Evolutionary conservation across 805 yeast species (phyloP).

Genomic region (Cyberlindnera maclurae): DNA sequence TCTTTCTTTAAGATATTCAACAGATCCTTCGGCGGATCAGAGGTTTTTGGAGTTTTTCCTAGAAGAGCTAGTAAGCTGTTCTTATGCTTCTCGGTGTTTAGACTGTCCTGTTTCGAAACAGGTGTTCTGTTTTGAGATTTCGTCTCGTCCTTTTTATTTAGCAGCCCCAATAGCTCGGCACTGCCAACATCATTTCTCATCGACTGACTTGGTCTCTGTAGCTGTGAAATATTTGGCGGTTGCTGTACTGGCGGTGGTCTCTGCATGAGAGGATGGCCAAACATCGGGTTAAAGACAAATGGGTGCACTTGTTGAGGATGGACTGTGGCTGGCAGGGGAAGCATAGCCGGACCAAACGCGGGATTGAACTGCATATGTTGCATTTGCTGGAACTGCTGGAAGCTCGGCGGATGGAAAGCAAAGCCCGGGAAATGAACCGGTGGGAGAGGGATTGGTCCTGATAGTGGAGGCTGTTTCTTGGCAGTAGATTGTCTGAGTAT

Average conservation of each 20-base stretch:
- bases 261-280: constrained; percentile 10
- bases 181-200: constrained; percentile 29
- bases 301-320: constrained; percentile 6
- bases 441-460: constrained; percentile 6
- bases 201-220: constrained; percentile 31
- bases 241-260: constrained; percentile 11
- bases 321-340: constrained; percentile 2
- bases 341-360: constrained; percentile 18
- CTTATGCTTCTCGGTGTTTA: constrained; percentile 11
- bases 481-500: constrained; percentile 45
- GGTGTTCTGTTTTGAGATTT: neutral
- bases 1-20: neutral
- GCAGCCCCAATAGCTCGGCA: constrained; percentile 36
- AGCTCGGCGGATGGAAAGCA: constrained; percentile 17
- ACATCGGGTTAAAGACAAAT: constrained; percentile 7
- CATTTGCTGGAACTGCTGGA: constrained; percentile 12
- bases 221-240: constrained; percentile 33
- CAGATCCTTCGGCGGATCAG: neutral
- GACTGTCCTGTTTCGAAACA: neutral
- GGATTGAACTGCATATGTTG: constrained; percentile 7
- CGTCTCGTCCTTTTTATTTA: constrained; percentile 26
- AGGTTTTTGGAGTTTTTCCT: neutral
- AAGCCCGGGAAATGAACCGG: constrained; percentile 8
- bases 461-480: constrained; percentile 13
- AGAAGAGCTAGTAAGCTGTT: constrained; percentile 13